Conservation (phyloP, 192 early-diverging fungal species). For the Linnemannia schmuckeri region DNA sequence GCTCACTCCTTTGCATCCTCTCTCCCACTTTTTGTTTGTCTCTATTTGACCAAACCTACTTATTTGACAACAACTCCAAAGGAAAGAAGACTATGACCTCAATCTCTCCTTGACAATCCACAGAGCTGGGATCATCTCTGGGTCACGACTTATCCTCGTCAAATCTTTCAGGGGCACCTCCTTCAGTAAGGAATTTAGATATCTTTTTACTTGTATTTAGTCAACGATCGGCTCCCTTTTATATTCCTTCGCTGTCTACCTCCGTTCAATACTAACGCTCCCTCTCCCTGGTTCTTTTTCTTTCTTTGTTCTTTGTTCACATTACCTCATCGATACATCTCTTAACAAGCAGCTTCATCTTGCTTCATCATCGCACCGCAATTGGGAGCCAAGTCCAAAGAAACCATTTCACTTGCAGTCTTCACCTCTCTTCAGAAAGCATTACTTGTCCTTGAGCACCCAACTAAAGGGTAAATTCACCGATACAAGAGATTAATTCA, state of each 20-base stretch:
- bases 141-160: background rate
- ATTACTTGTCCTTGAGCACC: constrained; percentile 65
- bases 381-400: constrained; percentile 50
- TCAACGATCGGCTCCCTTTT: background rate
- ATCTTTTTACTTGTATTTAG: background rate
- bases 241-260: background rate
- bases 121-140: background rate
- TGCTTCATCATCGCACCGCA: constrained; percentile 72
- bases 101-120: background rate
- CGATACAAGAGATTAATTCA: constrained; percentile 2
- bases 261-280: background rate
- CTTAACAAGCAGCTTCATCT: background rate
- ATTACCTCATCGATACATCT: background rate
- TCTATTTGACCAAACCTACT: background rate
- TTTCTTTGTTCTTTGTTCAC: background rate
- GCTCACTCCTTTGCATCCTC: background rate
- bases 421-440: constrained; percentile 76
- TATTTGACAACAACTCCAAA: background rate
- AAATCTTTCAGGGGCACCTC: background rate
- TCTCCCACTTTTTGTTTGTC: background rate
- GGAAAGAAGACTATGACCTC: background rate
- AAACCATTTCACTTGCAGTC: constrained; percentile 49
- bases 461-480: constrained; percentile 51
- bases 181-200: background rate
- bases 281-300: background rate